phyloP scores from a whole-genome alignment of 208 protist genomes.

The Wallacemonas rigidus region DNA sequence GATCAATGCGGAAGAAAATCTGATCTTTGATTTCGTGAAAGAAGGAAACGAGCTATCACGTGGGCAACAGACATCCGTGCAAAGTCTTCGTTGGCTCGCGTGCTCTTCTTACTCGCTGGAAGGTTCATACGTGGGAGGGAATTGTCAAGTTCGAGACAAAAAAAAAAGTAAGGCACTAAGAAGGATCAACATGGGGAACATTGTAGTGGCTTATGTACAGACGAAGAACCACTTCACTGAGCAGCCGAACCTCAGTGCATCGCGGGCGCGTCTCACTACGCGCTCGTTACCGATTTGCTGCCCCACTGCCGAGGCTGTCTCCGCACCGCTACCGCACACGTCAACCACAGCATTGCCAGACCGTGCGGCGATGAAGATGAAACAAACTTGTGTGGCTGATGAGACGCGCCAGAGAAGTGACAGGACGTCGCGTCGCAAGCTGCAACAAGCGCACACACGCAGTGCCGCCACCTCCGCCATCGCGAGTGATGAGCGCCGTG shows the following conservation, averaged over 20 bases:
- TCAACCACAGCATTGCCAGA: too few species aligned
- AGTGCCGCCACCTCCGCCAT: neutral
- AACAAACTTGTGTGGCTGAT: too few species aligned
- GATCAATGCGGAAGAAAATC: too few species aligned
- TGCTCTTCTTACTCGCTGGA: neutral
- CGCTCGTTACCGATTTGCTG: neutral
- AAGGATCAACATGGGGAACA: conserved; percentile 1
- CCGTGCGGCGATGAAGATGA: too few species aligned
- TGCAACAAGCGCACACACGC: too few species aligned
- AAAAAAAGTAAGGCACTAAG: conserved; percentile 10
- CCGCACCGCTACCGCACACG: too few species aligned
- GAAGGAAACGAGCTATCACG: too few species aligned
- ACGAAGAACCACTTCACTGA: conserved; percentile 15
- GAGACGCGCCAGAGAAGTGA: neutral
- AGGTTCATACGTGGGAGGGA: too few species aligned
- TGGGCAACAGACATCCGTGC: too few species aligned
- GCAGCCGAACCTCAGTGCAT: conserved; percentile 8
- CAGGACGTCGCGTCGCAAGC: neutral
- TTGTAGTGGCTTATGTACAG: conserved; percentile 6
- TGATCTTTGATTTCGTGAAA: too few species aligned
- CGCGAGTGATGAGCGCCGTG: neutral
- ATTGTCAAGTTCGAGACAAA: neutral
- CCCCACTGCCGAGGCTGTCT: too few species aligned
- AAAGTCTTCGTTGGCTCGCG: neutral
- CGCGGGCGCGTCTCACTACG: neutral